These are phyloP conservation scores for Trichoderma lentiforme DNA, from an alignment of 2,329 filamentous ascomycete genomes.

Conservation along the genomic window DNA sequence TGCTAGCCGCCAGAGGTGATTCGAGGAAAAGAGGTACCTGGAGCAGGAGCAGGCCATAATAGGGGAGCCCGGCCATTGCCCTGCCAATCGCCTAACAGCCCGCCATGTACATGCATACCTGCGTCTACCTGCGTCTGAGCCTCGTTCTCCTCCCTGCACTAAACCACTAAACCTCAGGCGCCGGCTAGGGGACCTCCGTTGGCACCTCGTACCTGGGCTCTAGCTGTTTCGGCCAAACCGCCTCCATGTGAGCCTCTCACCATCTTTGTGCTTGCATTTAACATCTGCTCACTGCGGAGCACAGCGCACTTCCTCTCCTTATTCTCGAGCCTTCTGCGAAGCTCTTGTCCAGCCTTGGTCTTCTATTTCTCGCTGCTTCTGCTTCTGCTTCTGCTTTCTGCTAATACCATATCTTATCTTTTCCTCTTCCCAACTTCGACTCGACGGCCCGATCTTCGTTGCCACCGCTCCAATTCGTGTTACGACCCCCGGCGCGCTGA, in stretches of 20 bases:
- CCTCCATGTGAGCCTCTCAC: conserved; percentile 14
- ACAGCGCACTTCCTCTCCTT: conserved; percentile 10
- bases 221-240: conserved; percentile 7
- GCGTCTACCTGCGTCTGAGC: neutral
- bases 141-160: neutral
- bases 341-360: neutral
- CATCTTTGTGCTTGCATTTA: neutral
- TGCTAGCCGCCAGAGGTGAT: neutral
- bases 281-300: conserved; percentile 10
- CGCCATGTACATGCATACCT: neutral
- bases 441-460: neutral
- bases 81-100: conserved; percentile 1
- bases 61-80: neutral
- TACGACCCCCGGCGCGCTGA: neutral
- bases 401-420: neutral
- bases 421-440: conserved; percentile 3
- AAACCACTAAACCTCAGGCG: neutral
- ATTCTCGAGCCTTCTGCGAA: conserved; percentile 19
- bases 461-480: conserved; percentile 2
- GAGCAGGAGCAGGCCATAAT: neutral
- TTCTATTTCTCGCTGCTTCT: neutral
- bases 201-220: neutral
- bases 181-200: neutral
- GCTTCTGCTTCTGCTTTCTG: neutral
- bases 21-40: neutral